These are phyloP conservation scores for Clathrus columnatus DNA, from an alignment of 768 basidiomycete genomes.

Conservation along the genomic window DNA sequence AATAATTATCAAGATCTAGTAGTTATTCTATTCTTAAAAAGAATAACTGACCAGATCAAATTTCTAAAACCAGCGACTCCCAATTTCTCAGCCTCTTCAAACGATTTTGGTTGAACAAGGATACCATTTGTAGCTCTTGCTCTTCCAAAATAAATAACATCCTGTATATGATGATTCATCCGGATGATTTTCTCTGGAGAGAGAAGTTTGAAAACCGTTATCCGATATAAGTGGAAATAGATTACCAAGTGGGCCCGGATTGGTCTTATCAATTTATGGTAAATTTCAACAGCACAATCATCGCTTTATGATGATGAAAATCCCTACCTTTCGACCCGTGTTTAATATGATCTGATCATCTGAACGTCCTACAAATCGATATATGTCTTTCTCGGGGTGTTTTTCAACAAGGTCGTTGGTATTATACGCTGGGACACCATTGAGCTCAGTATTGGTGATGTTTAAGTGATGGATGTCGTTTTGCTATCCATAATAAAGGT, in stretches of 20 bases:
- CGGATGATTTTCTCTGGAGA: constrained; percentile 30
- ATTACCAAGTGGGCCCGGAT: constrained; percentile 24
- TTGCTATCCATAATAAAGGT: background rate
- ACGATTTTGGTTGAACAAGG: constrained; percentile 26
- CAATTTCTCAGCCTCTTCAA: constrained; percentile 25
- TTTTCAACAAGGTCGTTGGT: constrained; percentile 33
- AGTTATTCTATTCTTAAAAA: background rate
- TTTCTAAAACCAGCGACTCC: constrained; percentile 27
- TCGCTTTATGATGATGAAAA: background rate
- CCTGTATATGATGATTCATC: constrained; percentile 23
- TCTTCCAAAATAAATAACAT: constrained; percentile 32
- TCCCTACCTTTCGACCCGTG: constrained; percentile 22
- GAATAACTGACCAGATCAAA: constrained; percentile 25
- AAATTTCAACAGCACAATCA: background rate
- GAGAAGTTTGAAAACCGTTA: background rate
- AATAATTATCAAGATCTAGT: background rate
- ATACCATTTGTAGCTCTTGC: constrained; percentile 33
- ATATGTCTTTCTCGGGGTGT: constrained; percentile 31
- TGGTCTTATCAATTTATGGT: constrained; percentile 15
- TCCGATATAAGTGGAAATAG: background rate
- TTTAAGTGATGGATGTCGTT: background rate
- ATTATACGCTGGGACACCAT: constrained; percentile 26
- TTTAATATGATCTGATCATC: constrained; percentile 26
- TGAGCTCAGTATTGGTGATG: constrained; percentile 22
- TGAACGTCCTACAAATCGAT: constrained; percentile 8